These are phyloP conservation scores for Pseudogymnoascus sp. DNA, from an alignment of 2,329 filamentous ascomycete species.

Conservation along the genomic window DNA sequence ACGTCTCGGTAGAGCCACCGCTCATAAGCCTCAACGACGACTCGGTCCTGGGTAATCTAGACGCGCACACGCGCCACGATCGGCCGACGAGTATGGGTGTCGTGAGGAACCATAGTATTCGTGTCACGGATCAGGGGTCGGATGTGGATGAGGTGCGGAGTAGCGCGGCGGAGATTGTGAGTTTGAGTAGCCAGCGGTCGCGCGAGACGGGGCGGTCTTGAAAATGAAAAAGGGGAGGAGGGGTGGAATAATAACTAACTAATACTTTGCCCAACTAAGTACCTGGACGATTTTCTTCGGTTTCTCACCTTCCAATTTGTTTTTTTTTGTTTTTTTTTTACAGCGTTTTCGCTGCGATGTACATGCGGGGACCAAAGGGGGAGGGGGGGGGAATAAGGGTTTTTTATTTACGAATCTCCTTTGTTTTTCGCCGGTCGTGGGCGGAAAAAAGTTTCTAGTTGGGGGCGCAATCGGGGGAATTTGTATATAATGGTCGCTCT, in stretches of 20 bases:
- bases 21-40: conserved; percentile 2
- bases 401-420: conserved; percentile 3
- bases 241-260: background rate
- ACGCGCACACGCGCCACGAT: conserved; percentile 33
- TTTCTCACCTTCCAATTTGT: too few species aligned
- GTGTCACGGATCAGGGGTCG: background rate
- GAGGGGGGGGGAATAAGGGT: background rate
- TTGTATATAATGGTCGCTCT: background rate
- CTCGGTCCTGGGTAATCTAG: background rate
- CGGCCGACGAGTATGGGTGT: conserved; percentile 47
- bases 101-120: conserved; percentile 51
- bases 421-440: background rate
- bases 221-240: too few species aligned
- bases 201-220: background rate
- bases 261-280: background rate
- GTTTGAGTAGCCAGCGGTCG: background rate
- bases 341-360: background rate
- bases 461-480: background rate
- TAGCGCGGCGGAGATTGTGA: conserved; percentile 3
- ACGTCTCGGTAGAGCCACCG: background rate
- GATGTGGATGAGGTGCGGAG: background rate
- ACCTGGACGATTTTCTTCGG: background rate
- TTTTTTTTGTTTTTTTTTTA: background rate
- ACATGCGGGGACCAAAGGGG: background rate
- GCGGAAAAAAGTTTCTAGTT: background rate